Evolutionary conservation across 768 basidiomycete species (phyloP).

Genomic region (Serpula lacrymans): DNA sequence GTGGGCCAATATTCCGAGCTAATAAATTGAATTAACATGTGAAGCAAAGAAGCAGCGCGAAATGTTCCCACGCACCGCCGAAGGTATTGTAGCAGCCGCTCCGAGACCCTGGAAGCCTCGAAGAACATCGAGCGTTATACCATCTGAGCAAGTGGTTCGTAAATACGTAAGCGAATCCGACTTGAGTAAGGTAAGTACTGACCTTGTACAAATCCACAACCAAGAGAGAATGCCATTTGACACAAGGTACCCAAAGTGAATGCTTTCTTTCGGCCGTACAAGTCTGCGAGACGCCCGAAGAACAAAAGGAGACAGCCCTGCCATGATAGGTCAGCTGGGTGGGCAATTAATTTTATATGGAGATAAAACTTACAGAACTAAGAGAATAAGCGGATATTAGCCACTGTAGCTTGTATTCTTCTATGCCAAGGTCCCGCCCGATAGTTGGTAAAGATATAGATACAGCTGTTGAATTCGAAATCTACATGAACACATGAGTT

Average conservation of each 20-base stretch:
- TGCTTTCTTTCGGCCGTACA: conserved; percentile 68
- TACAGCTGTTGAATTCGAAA: conserved; percentile 38
- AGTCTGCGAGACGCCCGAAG: conserved; percentile 75
- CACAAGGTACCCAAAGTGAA: conserved; percentile 60
- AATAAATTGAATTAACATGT: not conserved
- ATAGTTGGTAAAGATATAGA: conserved; percentile 53
- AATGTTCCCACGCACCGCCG: conserved; percentile 45
- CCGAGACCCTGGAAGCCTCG: conserved; percentile 83
- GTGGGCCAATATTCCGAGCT: conserved; percentile 82
- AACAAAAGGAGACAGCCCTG: conserved; percentile 78
- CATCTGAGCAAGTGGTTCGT: conserved; percentile 34
- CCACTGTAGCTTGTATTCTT: conserved; percentile 60
- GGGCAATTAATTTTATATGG: not conserved
- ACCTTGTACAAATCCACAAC: conserved; percentile 62
- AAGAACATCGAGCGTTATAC: conserved; percentile 61
- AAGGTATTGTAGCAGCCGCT: conserved; percentile 70
- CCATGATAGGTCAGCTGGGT: not conserved
- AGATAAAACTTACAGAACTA: conserved; percentile 51
- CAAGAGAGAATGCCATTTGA: conserved; percentile 57
- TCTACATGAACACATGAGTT: conserved; percentile 12
- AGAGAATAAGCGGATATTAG: conserved; percentile 63
- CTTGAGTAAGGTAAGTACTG: conserved; percentile 4
- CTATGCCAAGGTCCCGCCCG: conserved; percentile 44
- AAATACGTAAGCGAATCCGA: not conserved
- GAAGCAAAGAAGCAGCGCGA: conserved; percentile 3